Conservation (phyloP, 768 basidiomycete genomes). For the Pilatotrama ljubarskyi region DNA sequence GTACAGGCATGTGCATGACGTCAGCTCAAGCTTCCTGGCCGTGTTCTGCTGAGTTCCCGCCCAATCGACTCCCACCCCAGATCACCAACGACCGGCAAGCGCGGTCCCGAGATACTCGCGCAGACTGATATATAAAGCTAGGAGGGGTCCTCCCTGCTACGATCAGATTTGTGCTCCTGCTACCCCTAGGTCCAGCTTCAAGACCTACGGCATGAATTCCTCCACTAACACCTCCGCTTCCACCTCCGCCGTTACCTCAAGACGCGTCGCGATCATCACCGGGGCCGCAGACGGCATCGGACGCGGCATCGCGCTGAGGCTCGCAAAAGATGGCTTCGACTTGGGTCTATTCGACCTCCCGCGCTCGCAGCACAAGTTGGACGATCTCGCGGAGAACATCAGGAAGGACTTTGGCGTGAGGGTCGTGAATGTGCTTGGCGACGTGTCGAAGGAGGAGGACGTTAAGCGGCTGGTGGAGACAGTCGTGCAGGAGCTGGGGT, state of each 20-base stretch:
- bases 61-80: no score
- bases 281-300: conserved; percentile 36
- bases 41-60: no score
- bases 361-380: conserved; percentile 12
- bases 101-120: no score
- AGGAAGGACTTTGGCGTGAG: conserved; percentile 21
- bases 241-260: not conserved
- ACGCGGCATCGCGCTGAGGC: conserved; percentile 27
- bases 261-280: conserved; percentile 30
- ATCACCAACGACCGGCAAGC: no score
- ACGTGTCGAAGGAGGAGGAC: conserved; percentile 43
- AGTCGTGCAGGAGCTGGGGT: conserved; percentile 36
- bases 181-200: not conserved
- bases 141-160: no score
- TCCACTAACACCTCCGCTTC: not conserved
- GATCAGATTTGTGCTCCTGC: no score
- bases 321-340: conserved; percentile 28
- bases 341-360: conserved; percentile 27
- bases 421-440: conserved; percentile 34
- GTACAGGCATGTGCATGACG: no score
- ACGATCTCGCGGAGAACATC: conserved; percentile 18
- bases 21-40: no score
- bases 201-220: not conserved
- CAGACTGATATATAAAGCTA: no score
- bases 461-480: conserved; percentile 42